Conservation (phyloP, 2,329 filamentous ascomycete species). For the Sporothrix inflata region DNA sequence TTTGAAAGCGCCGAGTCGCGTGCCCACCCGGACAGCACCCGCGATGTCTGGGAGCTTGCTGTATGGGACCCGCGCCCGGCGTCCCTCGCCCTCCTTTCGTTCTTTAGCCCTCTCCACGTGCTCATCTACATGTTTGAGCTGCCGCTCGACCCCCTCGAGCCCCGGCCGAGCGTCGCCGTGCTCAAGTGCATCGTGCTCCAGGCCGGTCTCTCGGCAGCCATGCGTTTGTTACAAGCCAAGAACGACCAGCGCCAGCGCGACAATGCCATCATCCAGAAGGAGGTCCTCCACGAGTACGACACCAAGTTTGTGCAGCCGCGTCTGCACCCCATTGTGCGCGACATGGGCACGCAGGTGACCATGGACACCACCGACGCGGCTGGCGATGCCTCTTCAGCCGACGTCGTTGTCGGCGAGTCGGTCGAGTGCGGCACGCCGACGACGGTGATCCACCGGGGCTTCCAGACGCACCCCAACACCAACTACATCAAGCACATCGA, state of each 20-base stretch:
- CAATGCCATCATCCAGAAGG: slow-evolving; percentile 78
- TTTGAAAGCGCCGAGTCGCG: slow-evolving; percentile 75
- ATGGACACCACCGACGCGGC: slow-evolving; percentile 46
- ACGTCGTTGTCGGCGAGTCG: slow-evolving; percentile 42
- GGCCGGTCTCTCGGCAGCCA: slow-evolving; percentile 72
- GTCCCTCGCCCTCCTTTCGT: slow-evolving; percentile 78
- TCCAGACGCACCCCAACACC: slow-evolving; percentile 80
- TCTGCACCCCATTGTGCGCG: slow-evolving; percentile 75
- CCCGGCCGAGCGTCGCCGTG: slow-evolving; percentile 81
- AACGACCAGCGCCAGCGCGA: slow-evolving; percentile 89
- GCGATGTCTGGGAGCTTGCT: slow-evolving; percentile 92
- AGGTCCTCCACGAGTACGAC: slow-evolving; percentile 95
- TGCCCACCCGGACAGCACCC: slow-evolving; percentile 77
- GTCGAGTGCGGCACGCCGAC: slow-evolving; percentile 58
- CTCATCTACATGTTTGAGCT: slow-evolving; percentile 87
- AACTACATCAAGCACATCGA: slow-evolving; percentile 76
- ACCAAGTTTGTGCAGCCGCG: slow-evolving; percentile 91
- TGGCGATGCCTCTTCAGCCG: background rate
- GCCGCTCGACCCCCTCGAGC: slow-evolving; percentile 74
- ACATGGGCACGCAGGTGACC: slow-evolving; percentile 79
- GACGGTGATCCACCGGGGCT: slow-evolving; percentile 71
- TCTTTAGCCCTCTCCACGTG: slow-evolving; percentile 94
- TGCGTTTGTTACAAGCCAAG: slow-evolving; percentile 70
- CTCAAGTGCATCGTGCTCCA: slow-evolving; percentile 81
- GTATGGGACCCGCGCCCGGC: slow-evolving; percentile 93